Conservation (phyloP, 768 basidiomycete species). For the Porphyrellus cyaneotinctus region DNA sequence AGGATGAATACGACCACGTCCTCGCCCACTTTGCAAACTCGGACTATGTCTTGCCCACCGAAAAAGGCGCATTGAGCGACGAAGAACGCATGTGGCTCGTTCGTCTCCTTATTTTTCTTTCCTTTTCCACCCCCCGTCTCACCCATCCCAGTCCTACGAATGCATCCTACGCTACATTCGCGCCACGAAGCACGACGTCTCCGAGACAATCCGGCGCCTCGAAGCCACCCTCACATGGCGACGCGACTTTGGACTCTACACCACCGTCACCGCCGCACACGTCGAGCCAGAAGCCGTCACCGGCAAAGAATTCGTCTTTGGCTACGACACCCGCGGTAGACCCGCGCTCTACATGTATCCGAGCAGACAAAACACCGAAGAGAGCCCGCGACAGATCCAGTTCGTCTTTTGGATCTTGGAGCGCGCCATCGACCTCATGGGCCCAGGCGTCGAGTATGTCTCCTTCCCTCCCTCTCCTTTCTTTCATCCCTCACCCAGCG, state of each 20-base stretch:
- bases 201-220: constrained; percentile 57
- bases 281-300: constrained; percentile 80
- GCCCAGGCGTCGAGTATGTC: constrained; percentile 74
- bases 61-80: constrained; percentile 48
- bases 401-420: constrained; percentile 77
- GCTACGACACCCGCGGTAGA: constrained; percentile 62
- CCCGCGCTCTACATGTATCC: constrained; percentile 69
- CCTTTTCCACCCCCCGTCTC: neutral
- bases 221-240: constrained; percentile 78
- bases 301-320: constrained; percentile 77
- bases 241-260: constrained; percentile 71
- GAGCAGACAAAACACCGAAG: constrained; percentile 74
- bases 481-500: too few species aligned
- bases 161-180: constrained; percentile 75
- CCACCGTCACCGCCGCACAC: constrained; percentile 51
- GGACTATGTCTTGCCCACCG: constrained; percentile 49
- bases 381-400: constrained; percentile 62
- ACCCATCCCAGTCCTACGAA: constrained; percentile 48
- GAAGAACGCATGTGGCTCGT: constrained; percentile 78
- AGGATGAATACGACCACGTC: constrained; percentile 49
- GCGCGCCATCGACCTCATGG: constrained; percentile 71
- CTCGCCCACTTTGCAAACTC: constrained; percentile 55
- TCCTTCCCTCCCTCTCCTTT: neutral
- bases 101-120: constrained; percentile 21
- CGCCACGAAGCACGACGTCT: constrained; percentile 68